Base-by-base conservation (phyloP, 257 asterid species). In the Salvia hispanica region DNA sequence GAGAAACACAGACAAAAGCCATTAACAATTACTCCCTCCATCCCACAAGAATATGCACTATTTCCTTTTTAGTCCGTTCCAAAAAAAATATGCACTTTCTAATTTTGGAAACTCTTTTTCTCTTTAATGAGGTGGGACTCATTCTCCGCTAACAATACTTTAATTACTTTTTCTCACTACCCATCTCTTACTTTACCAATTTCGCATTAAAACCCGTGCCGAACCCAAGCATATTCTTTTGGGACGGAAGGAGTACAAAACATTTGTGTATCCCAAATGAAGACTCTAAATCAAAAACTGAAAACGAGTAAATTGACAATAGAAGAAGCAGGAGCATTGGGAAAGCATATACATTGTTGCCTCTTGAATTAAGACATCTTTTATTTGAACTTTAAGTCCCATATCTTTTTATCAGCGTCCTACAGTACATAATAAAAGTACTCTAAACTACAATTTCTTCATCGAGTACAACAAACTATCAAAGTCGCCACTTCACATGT, bases 401-500 rank as follows among this genome's bases (percentile, higher is more conserved):
- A 60, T 9, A 55, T 48, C 9, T 14, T 39, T 39, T 46, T 7
- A 48, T 57, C 36, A n/a, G 56, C 46, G 12, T 10, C 21, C 14
- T 15, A 14, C 13, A 45, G 25, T 55, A 9, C 59, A 66, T 4
- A 36, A 55, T 25, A 55, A 16, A 34, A 21, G 51, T 57, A 51
- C 14, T 59, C 31, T 21, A 36, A 59, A 34, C 56, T 42, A 7
- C 16, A 62, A 6, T 54, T 18, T 55, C 66, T 39, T 8, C 51
- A 3, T 13, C 44, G 43, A 45, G 51, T 36, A 61, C 18, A 61
- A 57, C 51, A 1, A 31, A 14, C 55, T 25, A 47, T 47, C 53
- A 7, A 13, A 65, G 66, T 58, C 66, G 10, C 62, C 70, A 36
- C 15, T 14, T 58, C 58, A 45, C 36, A 58, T 45, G 14, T 51